These are phyloP conservation scores for Pyrenula massariospora DNA, from an alignment of 495 filamentous ascomycete species.

Conservation along the genomic window DNA sequence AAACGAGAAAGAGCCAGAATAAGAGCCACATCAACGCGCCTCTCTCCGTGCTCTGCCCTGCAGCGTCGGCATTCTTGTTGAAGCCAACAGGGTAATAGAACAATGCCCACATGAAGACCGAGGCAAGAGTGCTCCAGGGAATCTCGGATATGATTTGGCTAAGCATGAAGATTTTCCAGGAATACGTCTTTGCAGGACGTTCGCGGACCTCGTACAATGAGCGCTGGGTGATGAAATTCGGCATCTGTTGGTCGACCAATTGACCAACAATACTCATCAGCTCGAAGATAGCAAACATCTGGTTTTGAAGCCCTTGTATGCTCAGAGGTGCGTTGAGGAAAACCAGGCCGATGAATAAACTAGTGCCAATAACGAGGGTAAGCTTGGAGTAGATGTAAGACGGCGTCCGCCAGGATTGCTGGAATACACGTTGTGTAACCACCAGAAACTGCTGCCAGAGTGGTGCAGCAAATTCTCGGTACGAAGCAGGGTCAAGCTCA, in stretches of 20 bases:
- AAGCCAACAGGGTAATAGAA: slow-evolving; percentile 81
- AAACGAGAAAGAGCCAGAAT: slow-evolving; percentile 36
- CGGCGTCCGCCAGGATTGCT: slow-evolving; percentile 86
- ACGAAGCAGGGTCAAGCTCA: slow-evolving; percentile 19
- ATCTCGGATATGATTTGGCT: slow-evolving; percentile 66
- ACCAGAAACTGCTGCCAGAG: slow-evolving; percentile 33
- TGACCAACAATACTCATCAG: slow-evolving; percentile 65
- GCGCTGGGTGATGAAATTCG: slow-evolving; percentile 62
- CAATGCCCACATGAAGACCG: slow-evolving; percentile 54
- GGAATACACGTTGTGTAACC: slow-evolving; percentile 53
- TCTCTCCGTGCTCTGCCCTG: slow-evolving; percentile 45
- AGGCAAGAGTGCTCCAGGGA: slow-evolving; percentile 62
- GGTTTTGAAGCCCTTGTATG: slow-evolving; percentile 73
- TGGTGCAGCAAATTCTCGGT: slow-evolving; percentile 40
- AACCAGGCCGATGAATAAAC: slow-evolving; percentile 79
- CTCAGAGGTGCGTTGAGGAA: slow-evolving; percentile 64
- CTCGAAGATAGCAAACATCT: slow-evolving; percentile 82
- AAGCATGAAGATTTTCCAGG: slow-evolving; percentile 73
- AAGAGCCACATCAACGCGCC: slow-evolving; percentile 54
- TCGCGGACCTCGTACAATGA: slow-evolving; percentile 77
- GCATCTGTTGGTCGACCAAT: slow-evolving; percentile 76
- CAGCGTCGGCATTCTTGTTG: slow-evolving; percentile 52
- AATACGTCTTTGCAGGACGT: slow-evolving; percentile 71
- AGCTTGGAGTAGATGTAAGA: slow-evolving; percentile 73
- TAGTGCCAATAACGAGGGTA: slow-evolving; percentile 31